phyloP scores from a whole-genome alignment of 257 asterid species.

The Petunia axillaris region DNA sequence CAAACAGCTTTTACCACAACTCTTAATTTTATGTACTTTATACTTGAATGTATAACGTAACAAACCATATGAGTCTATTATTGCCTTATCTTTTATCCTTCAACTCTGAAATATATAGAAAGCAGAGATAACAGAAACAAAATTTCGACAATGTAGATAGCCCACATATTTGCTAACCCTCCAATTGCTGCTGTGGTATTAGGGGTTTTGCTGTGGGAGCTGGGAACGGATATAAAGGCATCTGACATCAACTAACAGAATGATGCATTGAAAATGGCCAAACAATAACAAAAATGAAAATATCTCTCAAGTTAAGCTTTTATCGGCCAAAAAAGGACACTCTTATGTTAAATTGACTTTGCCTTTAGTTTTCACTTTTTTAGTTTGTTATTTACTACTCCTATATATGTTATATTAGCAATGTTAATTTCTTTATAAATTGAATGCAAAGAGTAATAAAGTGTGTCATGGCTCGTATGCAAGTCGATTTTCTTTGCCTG shows the following conservation, averaged over 20 bases:
- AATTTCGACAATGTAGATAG: neutral
- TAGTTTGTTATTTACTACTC: no score
- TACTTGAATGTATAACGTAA: neutral
- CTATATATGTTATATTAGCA: neutral
- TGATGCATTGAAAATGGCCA: neutral
- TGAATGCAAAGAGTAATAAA: no score
- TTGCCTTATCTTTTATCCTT: neutral
- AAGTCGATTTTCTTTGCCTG: no score
- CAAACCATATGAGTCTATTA: neutral
- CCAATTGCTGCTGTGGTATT: slow-evolving; percentile 7
- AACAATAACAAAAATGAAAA: no score
- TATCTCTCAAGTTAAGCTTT: neutral
- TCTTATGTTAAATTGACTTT: no score
- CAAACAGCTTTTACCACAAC: no score
- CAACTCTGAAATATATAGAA: neutral
- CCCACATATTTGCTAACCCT: neutral
- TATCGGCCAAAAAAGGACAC: neutral
- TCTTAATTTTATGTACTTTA: no score
- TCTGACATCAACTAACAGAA: neutral
- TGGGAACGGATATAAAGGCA: neutral
- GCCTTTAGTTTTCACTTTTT: no score
- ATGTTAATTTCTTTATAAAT: no score
- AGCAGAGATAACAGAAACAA: neutral
- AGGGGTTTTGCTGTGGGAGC: neutral
- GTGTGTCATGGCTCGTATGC: no score